phyloP scores from a whole-genome alignment of 345 rosid species.

The Tarenaya hassleriana region DNA sequence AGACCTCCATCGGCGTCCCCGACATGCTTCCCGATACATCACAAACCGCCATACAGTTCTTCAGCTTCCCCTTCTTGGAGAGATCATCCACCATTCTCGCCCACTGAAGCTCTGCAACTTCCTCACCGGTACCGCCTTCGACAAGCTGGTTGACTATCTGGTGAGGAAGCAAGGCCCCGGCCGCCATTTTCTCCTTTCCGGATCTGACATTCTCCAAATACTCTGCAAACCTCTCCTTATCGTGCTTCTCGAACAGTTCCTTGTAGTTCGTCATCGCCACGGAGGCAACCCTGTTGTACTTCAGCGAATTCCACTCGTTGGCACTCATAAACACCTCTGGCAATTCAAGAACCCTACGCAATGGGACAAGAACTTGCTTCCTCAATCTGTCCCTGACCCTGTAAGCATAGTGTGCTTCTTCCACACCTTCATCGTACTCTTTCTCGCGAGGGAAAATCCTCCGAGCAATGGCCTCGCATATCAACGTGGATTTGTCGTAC shows the following conservation, averaged over 20 bases:
- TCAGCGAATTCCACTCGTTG: conserved; percentile 20
- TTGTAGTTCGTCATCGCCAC: conserved; percentile 32
- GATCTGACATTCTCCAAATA: conserved; percentile 21
- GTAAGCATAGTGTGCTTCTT: conserved; percentile 27
- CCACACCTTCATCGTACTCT: conserved; percentile 23
- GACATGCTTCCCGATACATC: conserved; percentile 50
- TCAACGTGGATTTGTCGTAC: conserved; percentile 25
- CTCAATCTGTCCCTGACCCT: conserved; percentile 28
- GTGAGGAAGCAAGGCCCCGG: conserved; percentile 63
- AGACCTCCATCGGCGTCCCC: conserved; percentile 52
- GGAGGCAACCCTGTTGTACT: conserved; percentile 29
- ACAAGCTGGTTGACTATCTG: conserved; percentile 39
- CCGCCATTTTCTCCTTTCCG: conserved; percentile 33
- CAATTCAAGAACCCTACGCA: conserved; percentile 21
- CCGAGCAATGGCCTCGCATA: conserved; percentile 30
- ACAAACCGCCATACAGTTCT: conserved; percentile 42
- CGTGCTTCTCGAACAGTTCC: conserved; percentile 16
- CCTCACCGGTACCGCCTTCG: conserved; percentile 21
- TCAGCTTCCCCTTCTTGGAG: conserved; percentile 40
- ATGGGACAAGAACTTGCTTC: conserved; percentile 29
- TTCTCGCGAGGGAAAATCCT: conserved; percentile 23
- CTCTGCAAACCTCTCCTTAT: conserved; percentile 18
- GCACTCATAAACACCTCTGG: conserved; percentile 32
- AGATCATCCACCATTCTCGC: conserved; percentile 52
- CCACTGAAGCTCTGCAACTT: conserved; percentile 59